Evolutionary conservation across 257 asterid genomes (phyloP).

Genomic region (Solanum dulcamara): DNA sequence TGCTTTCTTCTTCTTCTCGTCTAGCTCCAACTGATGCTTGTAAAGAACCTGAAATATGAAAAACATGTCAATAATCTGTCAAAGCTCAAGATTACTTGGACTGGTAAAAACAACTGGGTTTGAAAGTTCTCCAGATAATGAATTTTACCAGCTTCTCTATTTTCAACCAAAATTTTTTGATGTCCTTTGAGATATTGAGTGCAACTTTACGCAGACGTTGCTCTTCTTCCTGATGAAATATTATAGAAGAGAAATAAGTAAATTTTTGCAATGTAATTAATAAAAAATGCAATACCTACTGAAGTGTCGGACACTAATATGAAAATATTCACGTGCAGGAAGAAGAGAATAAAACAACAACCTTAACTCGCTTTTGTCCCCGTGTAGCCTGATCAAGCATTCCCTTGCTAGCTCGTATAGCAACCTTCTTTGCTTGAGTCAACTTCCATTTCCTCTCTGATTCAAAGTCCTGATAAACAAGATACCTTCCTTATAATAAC

Average conservation of each 20-base stretch:
- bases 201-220: conserved; percentile 82
- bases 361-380: conserved; percentile 96
- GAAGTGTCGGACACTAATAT: not conserved
- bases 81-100: not conserved
- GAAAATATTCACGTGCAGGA: not conserved
- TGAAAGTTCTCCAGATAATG: conserved; percentile 5
- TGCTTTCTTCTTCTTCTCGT: conserved; percentile 86
- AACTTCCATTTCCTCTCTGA: conserved; percentile 99
- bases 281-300: not conserved
- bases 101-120: not conserved
- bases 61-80: conserved; percentile 1
- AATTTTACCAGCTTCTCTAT: conserved; percentile 87
- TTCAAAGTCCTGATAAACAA: conserved; percentile 69
- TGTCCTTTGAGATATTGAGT: conserved; percentile 80
- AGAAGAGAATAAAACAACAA: not conserved
- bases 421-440: conserved; percentile 94
- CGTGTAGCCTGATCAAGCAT: conserved; percentile 92
- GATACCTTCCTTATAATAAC: conserved; percentile 8
- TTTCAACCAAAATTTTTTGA: conserved; percentile 94
- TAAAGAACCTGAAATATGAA: conserved; percentile 59
- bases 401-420: conserved; percentile 91
- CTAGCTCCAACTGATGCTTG: conserved; percentile 90
- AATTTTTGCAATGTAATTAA: not conserved
- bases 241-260: not conserved
- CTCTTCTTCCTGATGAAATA: conserved; percentile 73